phyloP scores from a whole-genome alignment of 1,284 basidiomycete species.

The Puccinia novopanici region DNA sequence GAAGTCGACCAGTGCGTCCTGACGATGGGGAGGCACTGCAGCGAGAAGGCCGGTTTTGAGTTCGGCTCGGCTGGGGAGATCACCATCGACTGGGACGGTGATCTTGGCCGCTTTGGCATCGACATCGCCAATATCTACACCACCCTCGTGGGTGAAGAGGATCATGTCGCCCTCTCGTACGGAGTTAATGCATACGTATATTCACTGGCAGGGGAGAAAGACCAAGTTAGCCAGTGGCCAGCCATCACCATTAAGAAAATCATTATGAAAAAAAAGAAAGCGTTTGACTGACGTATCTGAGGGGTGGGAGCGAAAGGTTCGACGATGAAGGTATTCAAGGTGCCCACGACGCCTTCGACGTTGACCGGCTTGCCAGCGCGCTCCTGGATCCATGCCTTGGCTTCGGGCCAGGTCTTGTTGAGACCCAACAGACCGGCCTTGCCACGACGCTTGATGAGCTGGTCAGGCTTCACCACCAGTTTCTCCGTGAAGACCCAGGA shows the following conservation, averaged over 20 bases:
- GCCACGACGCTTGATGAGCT: slow-evolving; percentile 98
- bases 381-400: slow-evolving; percentile 74
- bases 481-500: slow-evolving; percentile 69
- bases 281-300: slow-evolving; percentile 66
- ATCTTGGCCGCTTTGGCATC: slow-evolving; percentile 95
- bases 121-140: slow-evolving; percentile 98
- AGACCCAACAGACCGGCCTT: slow-evolving; percentile 93
- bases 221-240: background rate
- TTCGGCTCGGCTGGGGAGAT: slow-evolving; percentile 75
- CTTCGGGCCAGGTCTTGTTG: slow-evolving; percentile 84
- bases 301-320: slow-evolving; percentile 95
- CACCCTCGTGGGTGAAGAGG: slow-evolving; percentile 98
- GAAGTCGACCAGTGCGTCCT: slow-evolving; percentile 88
- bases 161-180: slow-evolving; percentile 92
- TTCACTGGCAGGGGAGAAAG: slow-evolving; percentile 62
- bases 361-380: slow-evolving; percentile 91
- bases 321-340: slow-evolving; percentile 94
- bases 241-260: background rate
- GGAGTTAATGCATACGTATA: slow-evolving; percentile 99
- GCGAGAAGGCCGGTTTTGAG: slow-evolving; percentile 75
- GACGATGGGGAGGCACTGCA: slow-evolving; percentile 70
- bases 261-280: background rate
- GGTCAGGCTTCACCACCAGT: slow-evolving; percentile 67
- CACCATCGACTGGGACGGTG: slow-evolving; percentile 61
- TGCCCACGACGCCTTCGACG: slow-evolving; percentile 91